phyloP scores from a whole-genome alignment of 2,329 filamentous ascomycete species.

The Paecilomyces sp. region DNA sequence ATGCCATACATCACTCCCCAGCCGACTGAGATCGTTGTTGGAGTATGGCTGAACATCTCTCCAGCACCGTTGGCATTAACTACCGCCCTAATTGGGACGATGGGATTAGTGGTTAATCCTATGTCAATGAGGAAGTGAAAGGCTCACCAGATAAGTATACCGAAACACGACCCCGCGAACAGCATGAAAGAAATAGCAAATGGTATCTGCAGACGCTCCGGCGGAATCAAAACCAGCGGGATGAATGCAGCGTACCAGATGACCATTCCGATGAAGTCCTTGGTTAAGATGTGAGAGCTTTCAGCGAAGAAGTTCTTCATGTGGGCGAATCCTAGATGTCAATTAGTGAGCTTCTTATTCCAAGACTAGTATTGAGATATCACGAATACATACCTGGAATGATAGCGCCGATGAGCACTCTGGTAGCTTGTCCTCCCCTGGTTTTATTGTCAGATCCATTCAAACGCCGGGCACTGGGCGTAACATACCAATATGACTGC shows the following conservation, averaged over 20 bases:
- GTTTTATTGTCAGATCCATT: not conserved
- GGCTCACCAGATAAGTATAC: conserved; percentile 11
- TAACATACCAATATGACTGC: conserved; percentile 7
- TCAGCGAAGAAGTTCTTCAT: conserved; percentile 17
- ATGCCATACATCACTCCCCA: conserved; percentile 19
- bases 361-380: not conserved
- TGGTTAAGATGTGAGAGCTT: conserved; percentile 15
- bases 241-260: conserved; percentile 16
- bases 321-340: conserved; percentile 8
- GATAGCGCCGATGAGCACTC: conserved; percentile 12
- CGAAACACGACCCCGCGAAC: conserved; percentile 12
- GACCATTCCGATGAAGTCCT: conserved; percentile 17
- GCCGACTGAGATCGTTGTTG: conserved; percentile 7
- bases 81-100: conserved; percentile 7
- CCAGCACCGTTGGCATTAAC: conserved; percentile 12
- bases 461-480: not conserved
- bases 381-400: conserved; percentile 7
- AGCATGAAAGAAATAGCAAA: conserved; percentile 16
- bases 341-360: not conserved
- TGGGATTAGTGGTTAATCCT: not conserved
- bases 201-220: conserved; percentile 14
- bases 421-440: conserved; percentile 16
- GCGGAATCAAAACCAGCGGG: conserved; percentile 12
- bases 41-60: conserved; percentile 11
- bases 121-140: not conserved